Conservation (phyloP, 78 protist species). For the Isochrysis galbana region DNA sequence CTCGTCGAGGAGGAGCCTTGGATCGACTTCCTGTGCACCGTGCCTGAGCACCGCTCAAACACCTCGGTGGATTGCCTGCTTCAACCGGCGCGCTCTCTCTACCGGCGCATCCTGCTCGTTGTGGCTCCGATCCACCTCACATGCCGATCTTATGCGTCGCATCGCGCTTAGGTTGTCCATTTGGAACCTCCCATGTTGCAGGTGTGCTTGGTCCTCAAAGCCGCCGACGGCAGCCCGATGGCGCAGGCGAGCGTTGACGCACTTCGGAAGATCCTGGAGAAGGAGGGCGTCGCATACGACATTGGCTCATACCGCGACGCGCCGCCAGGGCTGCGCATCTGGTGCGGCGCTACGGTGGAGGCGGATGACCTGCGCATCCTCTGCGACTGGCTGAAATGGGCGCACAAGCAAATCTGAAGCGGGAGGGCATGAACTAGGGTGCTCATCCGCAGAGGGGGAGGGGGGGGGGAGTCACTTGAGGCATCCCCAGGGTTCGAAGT, state of each 20-base stretch:
- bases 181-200: constrained; percentile 19
- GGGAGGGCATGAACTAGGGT: no score
- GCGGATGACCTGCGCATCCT: neutral
- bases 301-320: constrained; percentile 59
- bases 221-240: neutral
- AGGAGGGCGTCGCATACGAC: constrained; percentile 55
- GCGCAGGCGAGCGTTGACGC: neutral
- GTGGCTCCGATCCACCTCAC: no score
- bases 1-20: neutral
- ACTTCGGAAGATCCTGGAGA: constrained; percentile 18
- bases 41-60: constrained; percentile 35
- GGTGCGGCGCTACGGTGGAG: constrained; percentile 57
- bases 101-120: neutral
- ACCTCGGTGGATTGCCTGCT: constrained; percentile 38
- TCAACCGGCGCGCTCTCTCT: neutral
- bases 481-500: no score
- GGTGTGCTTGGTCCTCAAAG: neutral
- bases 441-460: no score
- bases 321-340: constrained; percentile 64
- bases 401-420: neutral
- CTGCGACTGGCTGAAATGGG: neutral
- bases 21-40: constrained; percentile 4
- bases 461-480: no score
- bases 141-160: no score
- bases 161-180: neutral